A percentile compares a stretch with the other conserved stretches of the same genome.
Conservation (phyloP, 306 rosid genomes). For the Sindora glabra region DNA sequence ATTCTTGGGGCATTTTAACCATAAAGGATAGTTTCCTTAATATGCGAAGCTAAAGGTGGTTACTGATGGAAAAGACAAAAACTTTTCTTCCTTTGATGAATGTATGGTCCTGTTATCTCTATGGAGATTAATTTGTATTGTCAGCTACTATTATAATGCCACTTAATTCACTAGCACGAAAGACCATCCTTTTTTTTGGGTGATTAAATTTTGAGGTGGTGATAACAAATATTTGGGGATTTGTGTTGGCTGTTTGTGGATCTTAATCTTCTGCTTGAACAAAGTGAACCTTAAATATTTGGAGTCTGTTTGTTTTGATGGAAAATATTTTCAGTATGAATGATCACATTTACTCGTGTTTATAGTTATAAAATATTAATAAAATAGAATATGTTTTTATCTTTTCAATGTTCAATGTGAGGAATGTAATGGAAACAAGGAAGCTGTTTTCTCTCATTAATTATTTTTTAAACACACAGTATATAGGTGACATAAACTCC, state of each 20-base stretch:
- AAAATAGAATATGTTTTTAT: too few species aligned
- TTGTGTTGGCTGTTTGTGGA: not conserved
- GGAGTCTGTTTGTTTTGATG: too few species aligned
- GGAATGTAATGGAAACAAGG: too few species aligned
- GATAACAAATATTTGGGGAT: not conserved
- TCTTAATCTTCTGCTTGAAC: not conserved
- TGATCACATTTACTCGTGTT: too few species aligned
- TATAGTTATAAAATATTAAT: too few species aligned
- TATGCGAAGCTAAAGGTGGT: not conserved
- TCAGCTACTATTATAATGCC: not conserved
- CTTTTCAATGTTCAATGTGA: too few species aligned
- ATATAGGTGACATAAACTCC: too few species aligned
- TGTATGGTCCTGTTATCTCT: not conserved
- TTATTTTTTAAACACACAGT: too few species aligned
- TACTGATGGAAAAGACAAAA: not conserved
- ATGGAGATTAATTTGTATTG: not conserved
- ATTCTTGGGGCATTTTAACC: constrained; percentile 6
- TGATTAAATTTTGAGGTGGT: not conserved
- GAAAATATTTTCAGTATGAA: too few species aligned
- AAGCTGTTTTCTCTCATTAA: too few species aligned
- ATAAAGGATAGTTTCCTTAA: not conserved
- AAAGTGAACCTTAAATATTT: not conserved
- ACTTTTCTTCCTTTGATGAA: not conserved
- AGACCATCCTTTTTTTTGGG: not conserved
- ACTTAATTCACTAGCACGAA: not conserved